Base-by-base conservation (phyloP, 352 stramenopile species). In the Pythium rhizo-oryzae region DNA sequence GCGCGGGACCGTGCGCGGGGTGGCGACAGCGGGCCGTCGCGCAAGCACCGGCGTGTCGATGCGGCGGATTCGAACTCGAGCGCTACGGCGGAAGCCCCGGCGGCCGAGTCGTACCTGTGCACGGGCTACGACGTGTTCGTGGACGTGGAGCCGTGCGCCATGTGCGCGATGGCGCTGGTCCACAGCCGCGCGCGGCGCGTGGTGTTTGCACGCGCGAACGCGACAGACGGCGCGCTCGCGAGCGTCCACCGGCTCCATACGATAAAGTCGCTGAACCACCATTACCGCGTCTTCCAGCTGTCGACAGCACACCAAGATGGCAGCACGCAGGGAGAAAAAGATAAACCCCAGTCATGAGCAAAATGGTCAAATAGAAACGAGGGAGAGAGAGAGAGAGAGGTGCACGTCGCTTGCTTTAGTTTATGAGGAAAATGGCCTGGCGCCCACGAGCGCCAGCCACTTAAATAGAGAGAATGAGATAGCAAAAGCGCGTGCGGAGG, bases 161-260 rank as follows among this genome's bases (percentile, higher is more conserved):
- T 97, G 89, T 97, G 90, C 59, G 85, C 91, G 1, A 97, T 97
- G 91, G 91, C 90, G 9, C 78, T 97, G 1, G 73, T 97, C 4
- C 91, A 97, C 79, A 94, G 85, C 66, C 86, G 91, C 54, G 79
- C 83, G 28, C 82, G 87, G 0, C 83, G 89, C 33, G 88, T 97
- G 11, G 73, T 96, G 15, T 97, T 96, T 67, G 55, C 70, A n/a
- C 41, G 66, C 15, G 65, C 55, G 8, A 96, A 96, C 62, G 47
- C 70, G 8, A 65, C 69, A 0, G 76, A 86, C 62, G 91, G 91
- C 9, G 89, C 82, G 18, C 74, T 97, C 11, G 65, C 80, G 44
- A 93, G 83, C 25, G 67, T 60, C 4, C 77, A 88, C 50, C 81
- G 74, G 0, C 71, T 97, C 44, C 91, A 97, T 69, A 92, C 85